Evolutionary conservation across 345 rosid genomes (phyloP), one percentile per base, ranked within the genome.

Genomic region (Salix purpurea): DNA sequence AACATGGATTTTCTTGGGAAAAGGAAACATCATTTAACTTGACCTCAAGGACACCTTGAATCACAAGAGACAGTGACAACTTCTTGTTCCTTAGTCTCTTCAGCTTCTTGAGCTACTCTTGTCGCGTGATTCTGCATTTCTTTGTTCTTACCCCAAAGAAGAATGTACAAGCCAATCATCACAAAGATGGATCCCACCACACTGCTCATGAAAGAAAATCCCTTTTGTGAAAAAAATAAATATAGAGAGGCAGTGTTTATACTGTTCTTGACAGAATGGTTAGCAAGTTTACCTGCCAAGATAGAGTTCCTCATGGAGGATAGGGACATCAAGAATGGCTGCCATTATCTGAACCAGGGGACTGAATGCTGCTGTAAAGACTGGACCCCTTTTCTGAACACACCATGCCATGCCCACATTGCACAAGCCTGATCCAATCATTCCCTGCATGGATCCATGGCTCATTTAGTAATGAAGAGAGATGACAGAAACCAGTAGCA

Each of bases 391-490:
- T 73, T 89, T 89, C 80, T 88, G 83, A 23, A 92, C 94, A 80
- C 91, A 91, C 96, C 97, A 92, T 4, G 96, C 84, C 93, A 94
- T 89, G n/a, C 90, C 97, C 36, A 91, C 97, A 60, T 82, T 88
- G 80, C 94, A 90, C 85, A 94, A 65, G 4, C 92, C 97, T 24
- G 97, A 91, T 68, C 91, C 97, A 34, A 90, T 89, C 70, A 87
- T 81, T 21, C 98, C 98, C 96, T 94, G 79, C 77, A 69, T 44
- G 71, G 15, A 40, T 48, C 28, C 9, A 10, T 23, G 11, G 62
- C 9, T 58, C 61, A 21, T 56, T n/a, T 3, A 24, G 6, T 21
- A 42, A 6, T 19, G 6, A 50, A 11, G 23, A 23, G 24, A 40
- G 21, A 30, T 11, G 3, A 0, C 19, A 70, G 16, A n/a, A 46